Conservation (phyloP, 345 rosid species). For the Eucalyptus polybractea region DNA sequence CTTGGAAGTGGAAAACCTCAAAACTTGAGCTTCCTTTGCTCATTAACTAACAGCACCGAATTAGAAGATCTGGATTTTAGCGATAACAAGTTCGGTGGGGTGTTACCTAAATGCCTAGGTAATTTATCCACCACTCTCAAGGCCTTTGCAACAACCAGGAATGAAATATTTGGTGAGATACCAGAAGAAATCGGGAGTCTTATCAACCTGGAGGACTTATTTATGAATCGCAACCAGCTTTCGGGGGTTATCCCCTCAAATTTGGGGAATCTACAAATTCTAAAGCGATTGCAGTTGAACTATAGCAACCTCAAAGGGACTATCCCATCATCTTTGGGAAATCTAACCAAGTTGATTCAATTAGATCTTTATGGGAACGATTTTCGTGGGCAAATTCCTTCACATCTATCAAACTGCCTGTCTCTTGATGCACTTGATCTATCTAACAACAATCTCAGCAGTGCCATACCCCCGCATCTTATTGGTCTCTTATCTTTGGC, state of each 20-base stretch:
- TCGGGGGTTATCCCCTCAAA: neutral
- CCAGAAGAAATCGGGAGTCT: neutral
- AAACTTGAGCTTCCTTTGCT: neutral
- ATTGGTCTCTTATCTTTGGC: neutral
- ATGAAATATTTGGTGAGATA: neutral
- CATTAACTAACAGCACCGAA: neutral
- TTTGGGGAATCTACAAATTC: neutral
- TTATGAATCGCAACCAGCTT: rapidly evolving
- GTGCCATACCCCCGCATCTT: neutral
- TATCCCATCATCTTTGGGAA: neutral
- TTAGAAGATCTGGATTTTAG: rapidly evolving
- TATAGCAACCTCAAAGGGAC: neutral
- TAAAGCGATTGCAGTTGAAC: rapidly evolving
- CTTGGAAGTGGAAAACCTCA: neutral
- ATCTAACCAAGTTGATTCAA: neutral
- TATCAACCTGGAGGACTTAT: neutral
- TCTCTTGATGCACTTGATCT: neutral
- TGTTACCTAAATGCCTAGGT: neutral
- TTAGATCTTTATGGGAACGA: neutral
- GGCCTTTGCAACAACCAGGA: rapidly evolving
- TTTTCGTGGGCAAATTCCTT: neutral
- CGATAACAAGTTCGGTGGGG: neutral
- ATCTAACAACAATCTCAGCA: neutral
- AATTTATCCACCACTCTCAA: no score
- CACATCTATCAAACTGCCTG: neutral